These are phyloP conservation scores for Kalmanozyma brasiliensis DNA, from an alignment of 1,284 basidiomycete species.

Conservation along the genomic window DNA sequence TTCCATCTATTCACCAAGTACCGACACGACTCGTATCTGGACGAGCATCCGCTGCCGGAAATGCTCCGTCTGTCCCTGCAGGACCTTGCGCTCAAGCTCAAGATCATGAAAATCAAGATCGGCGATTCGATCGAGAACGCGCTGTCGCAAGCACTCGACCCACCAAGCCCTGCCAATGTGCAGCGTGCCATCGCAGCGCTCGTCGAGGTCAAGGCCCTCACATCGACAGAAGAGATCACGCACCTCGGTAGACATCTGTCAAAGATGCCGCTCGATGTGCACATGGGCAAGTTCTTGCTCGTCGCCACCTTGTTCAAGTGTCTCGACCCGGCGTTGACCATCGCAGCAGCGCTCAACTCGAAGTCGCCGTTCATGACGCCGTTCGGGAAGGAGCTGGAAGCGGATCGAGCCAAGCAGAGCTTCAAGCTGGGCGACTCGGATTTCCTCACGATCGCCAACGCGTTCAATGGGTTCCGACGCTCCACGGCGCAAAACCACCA, in stretches of 20 bases:
- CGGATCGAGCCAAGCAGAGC: constrained; percentile 82
- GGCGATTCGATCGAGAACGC: constrained; percentile 87
- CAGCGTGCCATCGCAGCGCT: constrained; percentile 90
- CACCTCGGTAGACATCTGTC: constrained; percentile 90
- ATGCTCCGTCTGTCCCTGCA: constrained; percentile 94
- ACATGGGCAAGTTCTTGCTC: constrained; percentile 93
- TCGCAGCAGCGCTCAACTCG: constrained; percentile 87
- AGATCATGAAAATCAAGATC: constrained; percentile 92
- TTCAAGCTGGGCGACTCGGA: constrained; percentile 93
- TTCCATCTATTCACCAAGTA: constrained; percentile 95
- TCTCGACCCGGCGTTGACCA: constrained; percentile 92
- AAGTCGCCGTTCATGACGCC: constrained; percentile 90
- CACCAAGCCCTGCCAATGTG: constrained; percentile 86
- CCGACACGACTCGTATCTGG: constrained; percentile 83
- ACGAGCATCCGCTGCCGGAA: constrained; percentile 91
- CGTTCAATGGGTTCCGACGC: constrained; percentile 86
- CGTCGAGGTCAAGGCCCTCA: constrained; percentile 91
- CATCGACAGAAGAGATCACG: constrained; percentile 88
- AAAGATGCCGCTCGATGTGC: constrained; percentile 94
- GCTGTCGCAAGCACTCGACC: constrained; percentile 86
- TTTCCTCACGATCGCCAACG: constrained; percentile 91
- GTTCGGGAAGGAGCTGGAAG: constrained; percentile 86
- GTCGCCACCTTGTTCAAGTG: constrained; percentile 87
- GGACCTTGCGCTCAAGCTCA: constrained; percentile 92
- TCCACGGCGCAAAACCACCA: constrained; percentile 75